phyloP scores from a whole-genome alignment of 495 filamentous ascomycete species.

The Penicillium samsonianum region DNA sequence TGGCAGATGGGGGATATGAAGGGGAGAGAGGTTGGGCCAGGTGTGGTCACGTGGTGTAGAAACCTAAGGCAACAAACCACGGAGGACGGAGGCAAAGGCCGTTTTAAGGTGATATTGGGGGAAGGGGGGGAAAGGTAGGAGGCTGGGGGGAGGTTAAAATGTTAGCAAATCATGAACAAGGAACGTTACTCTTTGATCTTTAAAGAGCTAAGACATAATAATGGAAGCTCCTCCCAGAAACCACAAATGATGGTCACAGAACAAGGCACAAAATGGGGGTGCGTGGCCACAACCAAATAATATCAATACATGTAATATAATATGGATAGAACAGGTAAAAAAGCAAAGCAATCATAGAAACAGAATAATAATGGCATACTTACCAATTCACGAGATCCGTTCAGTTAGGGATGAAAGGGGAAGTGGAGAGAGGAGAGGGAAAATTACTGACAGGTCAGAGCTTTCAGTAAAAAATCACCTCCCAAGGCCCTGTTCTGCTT shows the following conservation, averaged over 20 bases:
- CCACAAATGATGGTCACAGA: constrained; percentile 24
- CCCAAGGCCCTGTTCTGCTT: constrained; percentile 3
- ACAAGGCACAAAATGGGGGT: constrained; percentile 26
- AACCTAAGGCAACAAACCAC: constrained; percentile 32
- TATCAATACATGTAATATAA: neutral
- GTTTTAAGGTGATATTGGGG: constrained; percentile 1
- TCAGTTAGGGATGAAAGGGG: constrained; percentile 20
- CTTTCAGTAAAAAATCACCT: constrained; percentile 8
- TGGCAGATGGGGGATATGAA: constrained; percentile 38
- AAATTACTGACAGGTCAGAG: constrained; percentile 18
- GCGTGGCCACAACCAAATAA: constrained; percentile 41
- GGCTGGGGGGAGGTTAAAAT: constrained; percentile 12
- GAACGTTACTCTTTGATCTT: constrained; percentile 20
- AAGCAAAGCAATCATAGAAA: constrained; percentile 11
- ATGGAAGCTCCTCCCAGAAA: constrained; percentile 20
- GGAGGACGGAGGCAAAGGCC: constrained; percentile 3
- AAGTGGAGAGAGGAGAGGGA: constrained; percentile 18
- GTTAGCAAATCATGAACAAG: constrained; percentile 27
- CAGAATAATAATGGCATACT: constrained; percentile 12
- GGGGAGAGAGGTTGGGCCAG: constrained; percentile 32
- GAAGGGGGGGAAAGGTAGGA: constrained; percentile 10
- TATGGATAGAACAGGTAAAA: constrained; percentile 10
- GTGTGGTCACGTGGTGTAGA: constrained; percentile 42
- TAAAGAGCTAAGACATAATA: constrained; percentile 21
- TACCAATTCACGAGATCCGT: constrained; percentile 16